Percentiles rank a stretch among this genome's conserved stretches.
phyloP scores from a whole-genome alignment of 257 asterid genomes.

The Rubia yunnanensis region DNA sequence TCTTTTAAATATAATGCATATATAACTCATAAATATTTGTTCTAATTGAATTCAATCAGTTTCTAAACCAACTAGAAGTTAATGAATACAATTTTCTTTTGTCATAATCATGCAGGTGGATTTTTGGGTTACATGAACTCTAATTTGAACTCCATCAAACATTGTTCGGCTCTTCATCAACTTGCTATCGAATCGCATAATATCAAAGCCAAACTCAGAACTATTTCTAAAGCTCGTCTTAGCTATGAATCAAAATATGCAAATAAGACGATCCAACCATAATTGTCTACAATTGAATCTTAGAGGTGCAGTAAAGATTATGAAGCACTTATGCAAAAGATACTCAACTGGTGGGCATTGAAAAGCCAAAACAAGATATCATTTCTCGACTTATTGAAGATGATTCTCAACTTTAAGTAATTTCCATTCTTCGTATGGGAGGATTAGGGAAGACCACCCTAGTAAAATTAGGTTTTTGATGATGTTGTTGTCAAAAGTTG shows the following conservation, averaged over 20 bases:
- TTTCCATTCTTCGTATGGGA: not conserved
- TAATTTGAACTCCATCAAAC: not conserved
- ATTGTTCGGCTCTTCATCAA: not conserved
- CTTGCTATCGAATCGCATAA: not conserved
- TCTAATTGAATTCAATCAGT: no score
- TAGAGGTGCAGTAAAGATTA: no score
- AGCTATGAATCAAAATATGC: not conserved
- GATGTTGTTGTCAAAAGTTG: not conserved
- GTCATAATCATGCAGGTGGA: not conserved
- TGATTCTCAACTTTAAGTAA: not conserved
- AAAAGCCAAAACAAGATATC: not conserved
- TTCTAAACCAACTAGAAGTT: no score
- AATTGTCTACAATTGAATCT: not conserved
- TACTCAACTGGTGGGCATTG: not conserved
- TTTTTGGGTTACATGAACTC: no score
- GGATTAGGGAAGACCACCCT: not conserved
- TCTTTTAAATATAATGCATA: no score
- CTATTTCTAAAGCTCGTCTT: not conserved
- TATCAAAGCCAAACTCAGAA: not conserved
- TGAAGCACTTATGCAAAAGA: conserved; percentile 3
- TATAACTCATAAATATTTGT: no score
- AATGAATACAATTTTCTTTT: not conserved
- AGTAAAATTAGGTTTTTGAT: not conserved
- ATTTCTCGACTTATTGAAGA: not conserved
- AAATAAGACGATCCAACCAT: not conserved